Evolutionary conservation across 495 filamentous ascomycete genomes (phyloP), one percentile per base, ranked within the genome.

Genomic region (Penicillium atrosanguineum): DNA sequence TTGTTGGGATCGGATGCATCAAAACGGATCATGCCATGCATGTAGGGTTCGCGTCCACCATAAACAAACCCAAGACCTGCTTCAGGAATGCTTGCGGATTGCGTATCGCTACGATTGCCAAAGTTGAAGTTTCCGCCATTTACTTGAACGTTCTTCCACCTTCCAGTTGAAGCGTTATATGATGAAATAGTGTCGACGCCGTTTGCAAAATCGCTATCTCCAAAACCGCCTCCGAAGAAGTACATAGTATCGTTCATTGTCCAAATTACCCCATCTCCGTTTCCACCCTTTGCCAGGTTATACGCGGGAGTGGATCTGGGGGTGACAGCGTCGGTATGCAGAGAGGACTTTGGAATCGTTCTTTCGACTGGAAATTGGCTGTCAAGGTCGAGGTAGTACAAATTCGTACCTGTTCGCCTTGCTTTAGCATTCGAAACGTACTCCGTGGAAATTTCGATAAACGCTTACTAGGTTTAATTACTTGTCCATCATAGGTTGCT

Each of bases 21-120:
- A 15, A 55, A 55, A 6, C 53, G 46, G 19, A 57, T 47, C 54
- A 57, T 57, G 42, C 54, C 54, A 14, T 37, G 28, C 48, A 57
- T 57, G 20, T 57, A 57, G 39, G 44, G 45, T 9, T 15, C 25
- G 23, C 16, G 39, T 11, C 53, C 53, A 21, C 53, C 53, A 19
- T 23, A 43, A 26, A 56, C 44, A 19, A 56, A 56, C 6, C 53
- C 46, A n/a, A 56, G 53, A 20, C 46, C 38, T 3, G 38, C 34
- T 14, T 56, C 53, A 15, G 53, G 53, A 36, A 37, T 38, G 45
- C 37, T 56, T 38, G 36, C 53, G 44, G 26, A 36, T 43, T 56
- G 53, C 16, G 53, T 34, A 50, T 46, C n/a, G 18, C 37, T 50
- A 5, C 53, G 53, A 14, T 56, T 49, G 7, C 46, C 53, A 12